Percentiles rank a stretch among this genome's conserved stretches.
Conservation (phyloP, 495 filamentous ascomycete species). For the Neurospora africana region DNA sequence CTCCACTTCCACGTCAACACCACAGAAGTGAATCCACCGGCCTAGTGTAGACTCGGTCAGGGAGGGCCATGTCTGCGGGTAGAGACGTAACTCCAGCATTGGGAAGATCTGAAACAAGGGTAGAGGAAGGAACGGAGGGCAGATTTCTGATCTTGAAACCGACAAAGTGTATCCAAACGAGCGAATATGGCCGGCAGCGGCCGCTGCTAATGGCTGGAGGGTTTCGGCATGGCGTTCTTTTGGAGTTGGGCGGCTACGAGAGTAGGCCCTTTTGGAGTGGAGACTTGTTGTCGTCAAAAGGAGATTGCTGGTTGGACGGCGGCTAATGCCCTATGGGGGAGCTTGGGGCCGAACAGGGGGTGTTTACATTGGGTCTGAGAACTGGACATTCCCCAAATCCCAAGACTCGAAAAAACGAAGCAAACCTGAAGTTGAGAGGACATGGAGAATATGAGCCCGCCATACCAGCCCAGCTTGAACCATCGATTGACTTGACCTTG, state of each 20-base stretch:
- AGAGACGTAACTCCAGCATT: conserved; percentile 6
- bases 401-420: not conserved
- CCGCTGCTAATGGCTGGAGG: conserved; percentile 37
- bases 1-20: not conserved
- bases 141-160: conserved; percentile 35
- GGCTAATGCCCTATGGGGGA: conserved; percentile 25
- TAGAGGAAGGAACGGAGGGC: conserved; percentile 18
- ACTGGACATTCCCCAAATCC: not conserved
- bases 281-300: conserved; percentile 13
- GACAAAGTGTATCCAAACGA: conserved; percentile 37
- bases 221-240: conserved; percentile 39
- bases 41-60: not conserved
- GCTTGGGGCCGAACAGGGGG: conserved; percentile 4
- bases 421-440: not conserved
- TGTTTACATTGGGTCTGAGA: not conserved
- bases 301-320: conserved; percentile 23
- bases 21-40: not conserved
- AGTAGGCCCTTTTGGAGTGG: conserved; percentile 15
- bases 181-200: conserved; percentile 26
- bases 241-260: conserved; percentile 40
- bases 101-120: conserved; percentile 35
- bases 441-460: not conserved
- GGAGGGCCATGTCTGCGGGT: conserved; percentile 3
- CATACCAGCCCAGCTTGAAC: not conserved
- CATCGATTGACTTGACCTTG: not conserved